Percentiles rank a stretch among this genome's conserved stretches.
phyloP scores from a whole-genome alignment of 2,329 filamentous ascomycete genomes.

The Diaporthe amygdali region DNA sequence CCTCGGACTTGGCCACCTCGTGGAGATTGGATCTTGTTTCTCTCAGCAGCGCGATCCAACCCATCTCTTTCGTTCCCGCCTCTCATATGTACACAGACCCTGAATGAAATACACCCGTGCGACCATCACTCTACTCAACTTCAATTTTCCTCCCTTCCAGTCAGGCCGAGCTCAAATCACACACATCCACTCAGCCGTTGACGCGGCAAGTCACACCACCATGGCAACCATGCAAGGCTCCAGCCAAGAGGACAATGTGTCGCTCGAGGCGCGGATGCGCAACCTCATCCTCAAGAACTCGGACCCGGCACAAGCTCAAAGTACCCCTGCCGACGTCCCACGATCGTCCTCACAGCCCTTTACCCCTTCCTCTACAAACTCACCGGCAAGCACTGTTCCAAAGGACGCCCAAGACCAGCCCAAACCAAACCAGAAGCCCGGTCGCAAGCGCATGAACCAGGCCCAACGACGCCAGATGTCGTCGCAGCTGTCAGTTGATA shows the following conservation, averaged over 20 bases:
- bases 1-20: not conserved
- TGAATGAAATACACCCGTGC: not conserved
- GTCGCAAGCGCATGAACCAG: constrained; percentile 63
- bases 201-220: not conserved
- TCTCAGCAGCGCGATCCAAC: not conserved
- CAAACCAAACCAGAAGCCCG: constrained; percentile 33
- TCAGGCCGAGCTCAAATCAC: not conserved
- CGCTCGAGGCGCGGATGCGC: constrained; percentile 31
- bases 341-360: constrained; percentile 2
- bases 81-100: not conserved
- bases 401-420: constrained; percentile 7
- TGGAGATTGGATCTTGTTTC: not conserved
- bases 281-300: constrained; percentile 30
- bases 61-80: not conserved
- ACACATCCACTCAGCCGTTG: not conserved
- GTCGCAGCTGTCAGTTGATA: constrained; percentile 60
- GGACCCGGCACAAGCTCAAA: constrained; percentile 9
- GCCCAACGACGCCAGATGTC: constrained; percentile 68
- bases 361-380: not conserved
- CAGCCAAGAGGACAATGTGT: constrained; percentile 20
- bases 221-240: constrained; percentile 15
- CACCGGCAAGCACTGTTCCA: not conserved
- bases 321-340: not conserved
- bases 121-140: not conserved
- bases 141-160: not conserved